Base-by-base conservation (phyloP, 2,329 filamentous ascomycete species). In the Aspergillus caelatus region DNA sequence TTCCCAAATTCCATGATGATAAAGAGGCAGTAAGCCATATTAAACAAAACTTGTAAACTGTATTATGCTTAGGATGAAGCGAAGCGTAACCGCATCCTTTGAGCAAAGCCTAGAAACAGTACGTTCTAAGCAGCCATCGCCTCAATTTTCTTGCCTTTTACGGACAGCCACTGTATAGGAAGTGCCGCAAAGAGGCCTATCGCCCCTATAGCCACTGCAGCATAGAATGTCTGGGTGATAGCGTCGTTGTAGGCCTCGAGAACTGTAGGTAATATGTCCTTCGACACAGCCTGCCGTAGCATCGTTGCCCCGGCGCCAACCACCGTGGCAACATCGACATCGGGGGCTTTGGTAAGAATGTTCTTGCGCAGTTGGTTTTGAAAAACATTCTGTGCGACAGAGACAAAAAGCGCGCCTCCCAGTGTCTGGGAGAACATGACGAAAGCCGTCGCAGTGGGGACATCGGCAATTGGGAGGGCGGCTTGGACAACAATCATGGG, bases 111-210 rank as follows among this genome's bases (percentile, higher is more conserved):
- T 41, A 41, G 39, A 41, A 41, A 19, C 4, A 28, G 23, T 48
- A 6, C 21, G 8, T 21, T 10, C 45, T 60, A 63, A 11, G 23
- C 69, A 10, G 68, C 53, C 10, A 59, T 41, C 58, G 69, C 60
- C n/a, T 75, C 71, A 50, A 75, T 57, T 34, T 72, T 74, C 60
- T 70, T 76, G 5, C 74, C 75, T 67, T 78, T 80, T 30, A 81
- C 76, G 4, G 74, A 79, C 58, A 77, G 71, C 79, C 79, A 81
- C 64, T 80, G 73, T 14, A 81, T 66, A 36, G 73, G 75, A 30
- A 78, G 63, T 1, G 75, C 73, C 0, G 73, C 75, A 39, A 80
- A 46, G 6, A 77, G 63, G 3, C 71, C 72, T 43, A 79, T 57
- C n/a, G 72, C 73, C 11, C 72, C 71, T 73, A 80, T 78, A 1